These are phyloP conservation scores for Paspalum vaginatum DNA, from an alignment of 176 grass and related monocot genomes.

Conservation along the genomic window DNA sequence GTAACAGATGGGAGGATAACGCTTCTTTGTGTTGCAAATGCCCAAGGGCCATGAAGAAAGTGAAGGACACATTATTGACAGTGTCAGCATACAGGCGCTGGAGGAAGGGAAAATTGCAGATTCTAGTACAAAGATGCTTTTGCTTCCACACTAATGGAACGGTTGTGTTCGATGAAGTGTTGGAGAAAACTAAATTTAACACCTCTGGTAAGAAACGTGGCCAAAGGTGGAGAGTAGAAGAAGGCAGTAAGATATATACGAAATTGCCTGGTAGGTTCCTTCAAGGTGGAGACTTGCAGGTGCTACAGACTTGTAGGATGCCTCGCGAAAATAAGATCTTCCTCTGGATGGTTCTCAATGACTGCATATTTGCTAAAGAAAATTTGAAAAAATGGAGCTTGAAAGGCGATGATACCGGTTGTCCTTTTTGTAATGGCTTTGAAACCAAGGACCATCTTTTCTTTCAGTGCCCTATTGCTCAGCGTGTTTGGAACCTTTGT, in stretches of 20 bases:
- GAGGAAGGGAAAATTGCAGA: neutral
- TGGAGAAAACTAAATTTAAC: neutral
- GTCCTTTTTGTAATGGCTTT: neutral
- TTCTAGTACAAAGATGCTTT: neutral
- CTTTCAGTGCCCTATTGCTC: neutral
- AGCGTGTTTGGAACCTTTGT: neutral
- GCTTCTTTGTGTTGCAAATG: neutral
- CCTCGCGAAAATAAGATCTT: neutral
- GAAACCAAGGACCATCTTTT: neutral
- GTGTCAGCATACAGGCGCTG: neutral
- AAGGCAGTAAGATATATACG: neutral
- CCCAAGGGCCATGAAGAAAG: neutral
- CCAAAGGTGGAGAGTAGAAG: neutral
- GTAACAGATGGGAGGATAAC: neutral
- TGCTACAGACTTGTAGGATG: conserved; percentile 6
- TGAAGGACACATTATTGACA: neutral
- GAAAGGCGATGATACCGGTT: neutral
- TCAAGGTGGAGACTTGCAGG: neutral
- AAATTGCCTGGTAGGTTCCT: neutral
- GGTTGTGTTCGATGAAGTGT: neutral
- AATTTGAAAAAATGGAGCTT: neutral
- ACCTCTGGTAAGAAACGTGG: neutral
- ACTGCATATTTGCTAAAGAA: neutral
- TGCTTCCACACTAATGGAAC: neutral
- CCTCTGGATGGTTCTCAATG: neutral